A percentile compares a stretch with the other conserved stretches of the same genome.
These are phyloP conservation scores for Tricholomella constricta DNA, from an alignment of 768 basidiomycete genomes.

Conservation along the genomic window DNA sequence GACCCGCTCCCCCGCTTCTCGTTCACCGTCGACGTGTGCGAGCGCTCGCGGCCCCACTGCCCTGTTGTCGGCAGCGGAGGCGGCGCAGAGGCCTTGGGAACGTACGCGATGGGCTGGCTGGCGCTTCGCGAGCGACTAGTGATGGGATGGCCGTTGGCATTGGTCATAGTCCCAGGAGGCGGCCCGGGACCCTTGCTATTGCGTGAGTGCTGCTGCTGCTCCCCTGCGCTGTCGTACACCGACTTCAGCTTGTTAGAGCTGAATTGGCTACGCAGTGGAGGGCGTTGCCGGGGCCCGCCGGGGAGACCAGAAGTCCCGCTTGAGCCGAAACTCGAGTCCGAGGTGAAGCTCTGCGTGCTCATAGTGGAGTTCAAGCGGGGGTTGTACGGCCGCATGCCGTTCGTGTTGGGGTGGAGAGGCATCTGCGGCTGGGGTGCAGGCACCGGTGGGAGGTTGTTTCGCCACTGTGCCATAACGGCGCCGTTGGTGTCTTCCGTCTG, in stretches of 20 bases:
- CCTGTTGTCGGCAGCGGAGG: slow-evolving; percentile 41
- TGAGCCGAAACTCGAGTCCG: slow-evolving; percentile 46
- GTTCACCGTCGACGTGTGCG: slow-evolving; percentile 39
- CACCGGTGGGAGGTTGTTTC: slow-evolving; percentile 48
- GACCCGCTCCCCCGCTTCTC: slow-evolving; percentile 83
- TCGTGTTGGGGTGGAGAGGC: slow-evolving; percentile 17
- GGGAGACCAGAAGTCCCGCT: slow-evolving; percentile 11
- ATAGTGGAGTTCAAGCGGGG: slow-evolving; percentile 50
- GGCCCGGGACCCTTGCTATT: slow-evolving; percentile 22
- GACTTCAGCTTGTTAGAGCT: slow-evolving; percentile 63
- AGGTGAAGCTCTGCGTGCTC: slow-evolving; percentile 44
- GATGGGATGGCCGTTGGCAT: slow-evolving; percentile 31
- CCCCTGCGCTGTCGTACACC: slow-evolving; percentile 50
- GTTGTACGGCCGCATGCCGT: slow-evolving; percentile 39
- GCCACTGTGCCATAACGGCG: slow-evolving; percentile 65
- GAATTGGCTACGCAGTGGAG: slow-evolving; percentile 65
- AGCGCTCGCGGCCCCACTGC: slow-evolving; percentile 48
- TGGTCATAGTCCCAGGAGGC: slow-evolving; percentile 28
- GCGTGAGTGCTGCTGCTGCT: slow-evolving; percentile 28
- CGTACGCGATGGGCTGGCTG: slow-evolving; percentile 77
- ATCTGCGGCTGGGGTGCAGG: slow-evolving; percentile 20
- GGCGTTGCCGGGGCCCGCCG: slow-evolving; percentile 36
- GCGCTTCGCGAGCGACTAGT: slow-evolving; percentile 68
- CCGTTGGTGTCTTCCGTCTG: slow-evolving; percentile 72
- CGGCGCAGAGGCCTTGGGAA: slow-evolving; percentile 61